Conservation (phyloP, 768 basidiomycete genomes). For the Lactarius pseudohatsudake region DNA sequence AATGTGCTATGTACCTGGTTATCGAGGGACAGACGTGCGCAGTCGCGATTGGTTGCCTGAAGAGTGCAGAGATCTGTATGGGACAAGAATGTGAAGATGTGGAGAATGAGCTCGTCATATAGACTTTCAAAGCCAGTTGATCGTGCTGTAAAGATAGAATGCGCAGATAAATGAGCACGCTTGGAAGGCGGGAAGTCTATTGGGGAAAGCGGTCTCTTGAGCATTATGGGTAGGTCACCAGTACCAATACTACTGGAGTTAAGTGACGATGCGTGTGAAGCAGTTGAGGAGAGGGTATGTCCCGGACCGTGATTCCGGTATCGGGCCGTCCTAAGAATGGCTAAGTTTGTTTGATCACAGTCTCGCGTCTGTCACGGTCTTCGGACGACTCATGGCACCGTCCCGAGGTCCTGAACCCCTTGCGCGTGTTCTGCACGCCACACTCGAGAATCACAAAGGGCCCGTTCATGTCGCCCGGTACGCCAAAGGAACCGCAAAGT, state of each 20-base stretch:
- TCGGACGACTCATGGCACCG: conserved; percentile 34
- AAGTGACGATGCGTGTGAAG: background rate
- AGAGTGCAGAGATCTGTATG: conserved; percentile 65
- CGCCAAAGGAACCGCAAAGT: conserved; percentile 84
- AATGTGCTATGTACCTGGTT: conserved; percentile 52
- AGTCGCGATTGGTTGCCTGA: conserved; percentile 62
- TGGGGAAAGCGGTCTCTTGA: conserved; percentile 35
- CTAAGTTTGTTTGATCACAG: background rate
- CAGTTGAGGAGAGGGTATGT: background rate
- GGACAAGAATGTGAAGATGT: conserved; percentile 69
- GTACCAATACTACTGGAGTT: background rate
- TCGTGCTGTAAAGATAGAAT: conserved; percentile 30
- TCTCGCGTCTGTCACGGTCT: background rate
- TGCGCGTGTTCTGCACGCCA: conserved; percentile 61
- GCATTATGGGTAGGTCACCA: conserved; percentile 22
- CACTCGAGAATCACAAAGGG: conserved; percentile 70
- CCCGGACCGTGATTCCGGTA: background rate
- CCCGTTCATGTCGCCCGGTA: conserved; percentile 91
- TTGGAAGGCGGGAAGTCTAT: conserved; percentile 56
- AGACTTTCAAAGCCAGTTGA: conserved; percentile 48
- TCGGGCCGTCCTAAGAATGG: background rate
- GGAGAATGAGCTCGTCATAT: conserved; percentile 75
- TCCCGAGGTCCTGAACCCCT: conserved; percentile 46
- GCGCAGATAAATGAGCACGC: conserved; percentile 36
- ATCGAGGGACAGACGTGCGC: conserved; percentile 65